Evolutionary conservation across 768 basidiomycete genomes (phyloP).

Genomic region (Tulasnella calospora): DNA sequence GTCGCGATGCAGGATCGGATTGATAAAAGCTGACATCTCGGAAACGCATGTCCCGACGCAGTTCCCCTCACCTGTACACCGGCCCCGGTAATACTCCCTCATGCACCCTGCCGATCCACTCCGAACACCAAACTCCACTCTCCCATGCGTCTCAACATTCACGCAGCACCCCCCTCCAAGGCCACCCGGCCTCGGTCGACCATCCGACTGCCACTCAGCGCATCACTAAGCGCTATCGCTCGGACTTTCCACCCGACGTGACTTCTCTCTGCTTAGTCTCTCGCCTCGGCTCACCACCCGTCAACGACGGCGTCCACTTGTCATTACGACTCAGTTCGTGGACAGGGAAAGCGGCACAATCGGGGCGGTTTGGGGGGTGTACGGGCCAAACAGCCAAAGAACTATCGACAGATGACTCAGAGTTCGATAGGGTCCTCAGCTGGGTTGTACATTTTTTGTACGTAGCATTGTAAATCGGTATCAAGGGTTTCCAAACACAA

Average conservation of each 20-base stretch:
- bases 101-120: constrained; percentile 7
- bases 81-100: constrained; percentile 7
- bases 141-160: background rate
- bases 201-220: background rate
- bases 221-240: background rate
- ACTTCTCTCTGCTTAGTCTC: background rate
- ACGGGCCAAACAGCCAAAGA: background rate
- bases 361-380: background rate
- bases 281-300: background rate
- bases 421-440: background rate
- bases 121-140: constrained; percentile 2
- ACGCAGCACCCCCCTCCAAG: background rate
- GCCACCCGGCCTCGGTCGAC: constrained; percentile 3
- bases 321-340: background rate
- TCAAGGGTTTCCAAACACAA: background rate
- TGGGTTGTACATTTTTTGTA: background rate
- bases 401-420: background rate
- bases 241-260: background rate
- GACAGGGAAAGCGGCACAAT: background rate
- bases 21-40: background rate
- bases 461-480: background rate
- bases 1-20: no score
- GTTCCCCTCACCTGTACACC: background rate
- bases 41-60: background rate
- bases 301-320: background rate